Evolutionary conservation across 805 yeast genomes (phyloP), one percentile per base, ranked within the genome.

Genomic region (Novakomyces olei): DNA sequence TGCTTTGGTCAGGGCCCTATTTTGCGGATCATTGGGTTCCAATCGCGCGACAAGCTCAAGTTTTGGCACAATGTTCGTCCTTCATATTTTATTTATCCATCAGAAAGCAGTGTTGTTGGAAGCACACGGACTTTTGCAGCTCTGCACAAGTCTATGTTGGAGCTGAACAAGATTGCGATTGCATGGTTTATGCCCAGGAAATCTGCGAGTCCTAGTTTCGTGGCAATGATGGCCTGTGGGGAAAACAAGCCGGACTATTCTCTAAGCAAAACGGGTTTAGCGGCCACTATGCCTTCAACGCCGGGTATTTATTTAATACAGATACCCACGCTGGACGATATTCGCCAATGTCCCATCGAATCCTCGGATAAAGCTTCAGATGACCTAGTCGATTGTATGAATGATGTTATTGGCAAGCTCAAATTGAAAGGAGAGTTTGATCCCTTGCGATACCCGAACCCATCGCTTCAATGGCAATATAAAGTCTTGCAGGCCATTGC

Each of bases 271-370:
- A 15, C 5, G 22, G 14, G n/a, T 14, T 29, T 3, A 15, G 19
- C 15, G 22, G 43, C 39, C 5, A 31, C 32, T 10, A 37, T 32
- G 17, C 50, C 43, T n/a, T 27, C 33, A 5, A 75, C 85, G 0
- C 69, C 75, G 36, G 94, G 94, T 0, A 65, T 85, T 39, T 69
- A 72, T 31, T 48, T 81, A 35, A 60, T 75, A 5, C 59, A 62
- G 19, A 42, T 77, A 15, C 94, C 96, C 1, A 75, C 65, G 58
- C 51, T 67, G 10, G 91, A 80, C 41, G 85, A 79, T 46, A 50
- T 80, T 3, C 57, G 95, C 33, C 59, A 64, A 22, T 49, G 68
- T 3, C 94, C 95, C 0, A 51, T 50, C 36, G 33, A 18, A 34
- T 19, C 35, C 34, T 2, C 43, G 41, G 36, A 23, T 40, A 4